Evolutionary conservation across 345 rosid species (phyloP).

Genomic region (Sonneratia alba): DNA sequence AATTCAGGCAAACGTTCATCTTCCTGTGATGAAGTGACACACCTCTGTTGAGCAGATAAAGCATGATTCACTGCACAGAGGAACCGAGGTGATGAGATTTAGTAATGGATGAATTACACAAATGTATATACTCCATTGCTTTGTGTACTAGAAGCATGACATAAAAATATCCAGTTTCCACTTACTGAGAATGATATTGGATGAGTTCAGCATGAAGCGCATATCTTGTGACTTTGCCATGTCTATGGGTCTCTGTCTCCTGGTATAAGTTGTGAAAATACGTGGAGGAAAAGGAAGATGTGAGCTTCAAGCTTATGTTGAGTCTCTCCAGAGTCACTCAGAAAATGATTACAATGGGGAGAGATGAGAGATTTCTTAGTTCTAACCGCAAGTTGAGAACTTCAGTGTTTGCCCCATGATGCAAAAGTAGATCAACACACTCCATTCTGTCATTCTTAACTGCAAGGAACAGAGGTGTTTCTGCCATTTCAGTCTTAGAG

Average conservation of each 20-base stretch:
- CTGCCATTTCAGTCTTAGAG: slow-evolving; percentile 48
- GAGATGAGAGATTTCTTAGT: slow-evolving; percentile 7
- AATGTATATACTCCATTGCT: not conserved
- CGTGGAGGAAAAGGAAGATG: not conserved
- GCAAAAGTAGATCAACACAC: slow-evolving; percentile 67
- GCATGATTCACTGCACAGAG: slow-evolving; percentile 37
- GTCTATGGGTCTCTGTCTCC: slow-evolving; percentile 74
- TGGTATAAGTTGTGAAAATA: slow-evolving; percentile 19
- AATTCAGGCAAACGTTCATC: slow-evolving; percentile 12
- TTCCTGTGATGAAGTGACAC: slow-evolving; percentile 20
- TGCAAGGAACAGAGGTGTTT: slow-evolving; percentile 78
- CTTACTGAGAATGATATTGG: slow-evolving; percentile 59
- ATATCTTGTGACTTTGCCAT: slow-evolving; percentile 75
- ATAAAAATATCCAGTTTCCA: slow-evolving; percentile 6
- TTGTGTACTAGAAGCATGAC: not conserved
- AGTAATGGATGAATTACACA: slow-evolving; percentile 3
- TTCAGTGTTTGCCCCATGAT: slow-evolving; percentile 56
- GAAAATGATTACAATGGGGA: not conserved
- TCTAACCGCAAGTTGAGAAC: slow-evolving; percentile 71
- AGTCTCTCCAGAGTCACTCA: not conserved
- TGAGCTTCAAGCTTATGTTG: slow-evolving; percentile 15
- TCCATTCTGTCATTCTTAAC: slow-evolving; percentile 59
- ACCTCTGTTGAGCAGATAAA: slow-evolving; percentile 24
- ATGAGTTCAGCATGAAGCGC: slow-evolving; percentile 59
- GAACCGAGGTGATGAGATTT: slow-evolving; percentile 14